Conservation (phyloP, 1,139 yeast genomes). For the Saccharomyces hybrid region DNA sequence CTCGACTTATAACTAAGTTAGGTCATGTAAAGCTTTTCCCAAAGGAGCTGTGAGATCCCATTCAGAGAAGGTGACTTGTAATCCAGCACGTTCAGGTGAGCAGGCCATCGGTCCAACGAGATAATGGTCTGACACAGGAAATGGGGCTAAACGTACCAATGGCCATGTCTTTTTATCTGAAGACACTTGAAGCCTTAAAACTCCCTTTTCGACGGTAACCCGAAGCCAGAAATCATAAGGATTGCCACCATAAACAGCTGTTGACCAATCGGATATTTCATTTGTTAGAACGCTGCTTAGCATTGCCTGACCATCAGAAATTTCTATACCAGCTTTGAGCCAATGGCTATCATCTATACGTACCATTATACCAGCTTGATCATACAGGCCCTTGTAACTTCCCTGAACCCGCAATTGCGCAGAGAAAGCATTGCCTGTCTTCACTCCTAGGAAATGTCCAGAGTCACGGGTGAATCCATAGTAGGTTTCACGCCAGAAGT, state of each 20-base stretch:
- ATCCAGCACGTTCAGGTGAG: constrained; percentile 6
- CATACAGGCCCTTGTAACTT: constrained; percentile 3
- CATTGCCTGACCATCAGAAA: constrained; percentile 5
- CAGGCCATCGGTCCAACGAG: constrained; percentile 7
- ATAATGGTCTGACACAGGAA: constrained; percentile 4
- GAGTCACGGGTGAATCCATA: constrained; percentile 5
- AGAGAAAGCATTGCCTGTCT: constrained; percentile 3
- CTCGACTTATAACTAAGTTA: neutral
- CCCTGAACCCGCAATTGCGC: constrained; percentile 4
- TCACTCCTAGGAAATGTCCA: constrained; percentile 5
- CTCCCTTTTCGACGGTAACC: constrained; percentile 4
- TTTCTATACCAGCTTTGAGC: constrained; percentile 8
- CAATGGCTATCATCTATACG: constrained; percentile 3
- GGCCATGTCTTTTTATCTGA: constrained; percentile 7
- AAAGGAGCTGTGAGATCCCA: constrained; percentile 3
- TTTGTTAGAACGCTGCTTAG: constrained; percentile 6
- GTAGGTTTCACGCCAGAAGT: constrained; percentile 7
- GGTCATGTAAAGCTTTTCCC: constrained; percentile 4
- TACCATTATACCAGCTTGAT: constrained; percentile 8
- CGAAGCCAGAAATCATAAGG: constrained; percentile 6
- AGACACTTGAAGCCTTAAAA: constrained; percentile 4
- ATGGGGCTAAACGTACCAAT: constrained; percentile 5
- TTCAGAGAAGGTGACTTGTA: constrained; percentile 4
- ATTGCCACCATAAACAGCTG: constrained; percentile 1
- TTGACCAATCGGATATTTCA: constrained; percentile 6